Evolutionary conservation across 352 stramenopile species (phyloP).

Genomic region (Pilasporangium apinafurcum): DNA sequence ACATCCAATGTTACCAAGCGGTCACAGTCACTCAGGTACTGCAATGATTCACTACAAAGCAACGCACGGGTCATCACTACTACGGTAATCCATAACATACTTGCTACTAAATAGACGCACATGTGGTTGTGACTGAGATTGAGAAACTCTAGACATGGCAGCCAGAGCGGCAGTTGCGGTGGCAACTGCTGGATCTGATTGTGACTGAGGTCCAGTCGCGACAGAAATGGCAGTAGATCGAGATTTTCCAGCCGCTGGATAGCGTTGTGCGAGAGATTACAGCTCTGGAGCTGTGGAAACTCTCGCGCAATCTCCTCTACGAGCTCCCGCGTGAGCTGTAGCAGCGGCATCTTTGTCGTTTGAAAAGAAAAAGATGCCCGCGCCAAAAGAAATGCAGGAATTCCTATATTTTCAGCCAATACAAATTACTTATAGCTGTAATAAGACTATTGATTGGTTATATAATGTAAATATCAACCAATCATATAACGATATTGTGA

Average conservation of each 20-base stretch:
- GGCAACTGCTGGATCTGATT: slow-evolving; percentile 44
- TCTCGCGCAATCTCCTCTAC: slow-evolving; percentile 51
- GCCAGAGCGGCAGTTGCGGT: slow-evolving; percentile 20
- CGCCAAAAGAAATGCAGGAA: no score
- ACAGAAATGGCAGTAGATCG: slow-evolving; percentile 38
- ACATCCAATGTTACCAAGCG: slow-evolving; percentile 32
- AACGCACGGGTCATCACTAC: not conserved
- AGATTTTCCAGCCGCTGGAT: slow-evolving; percentile 42
- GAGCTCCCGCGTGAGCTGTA: slow-evolving; percentile 53
- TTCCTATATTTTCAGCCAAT: no score
- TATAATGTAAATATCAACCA: no score
- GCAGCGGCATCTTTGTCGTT: slow-evolving; percentile 28
- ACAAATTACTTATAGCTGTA: no score
- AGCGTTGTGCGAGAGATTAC: slow-evolving; percentile 56
- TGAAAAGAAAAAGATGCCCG: no score
- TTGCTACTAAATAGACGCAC: slow-evolving; percentile 11
- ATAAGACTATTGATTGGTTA: no score
- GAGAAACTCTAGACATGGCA: slow-evolving; percentile 34
- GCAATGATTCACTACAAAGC: slow-evolving; percentile 33
- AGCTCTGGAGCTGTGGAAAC: slow-evolving; percentile 51
- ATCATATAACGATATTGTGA: no score
- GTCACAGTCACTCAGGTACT: slow-evolving; percentile 15
- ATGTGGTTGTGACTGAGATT: slow-evolving; percentile 49
- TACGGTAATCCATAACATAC: not conserved
- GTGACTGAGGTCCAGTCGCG: slow-evolving; percentile 48